Conservation (phyloP, 495 filamentous ascomycete species). For the Penicillium macrosclerotiorum region DNA sequence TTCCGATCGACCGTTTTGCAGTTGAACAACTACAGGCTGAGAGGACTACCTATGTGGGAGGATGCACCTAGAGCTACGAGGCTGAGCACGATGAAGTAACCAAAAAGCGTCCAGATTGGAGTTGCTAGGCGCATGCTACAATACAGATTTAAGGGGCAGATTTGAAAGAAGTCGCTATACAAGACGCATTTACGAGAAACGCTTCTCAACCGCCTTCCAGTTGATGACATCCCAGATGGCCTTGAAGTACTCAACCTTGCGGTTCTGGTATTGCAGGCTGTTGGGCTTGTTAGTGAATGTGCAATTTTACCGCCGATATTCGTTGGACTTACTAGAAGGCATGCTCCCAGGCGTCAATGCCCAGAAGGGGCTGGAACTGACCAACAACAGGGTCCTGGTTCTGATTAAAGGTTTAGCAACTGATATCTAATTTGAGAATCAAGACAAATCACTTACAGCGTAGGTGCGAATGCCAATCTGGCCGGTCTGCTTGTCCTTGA, state of each 20-base stretch:
- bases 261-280: conserved; percentile 94
- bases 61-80: no score
- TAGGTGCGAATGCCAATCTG: conserved; percentile 73
- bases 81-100: background rate
- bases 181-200: conserved; percentile 51
- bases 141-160: background rate
- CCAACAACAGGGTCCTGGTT: conserved; percentile 94
- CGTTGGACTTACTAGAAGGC: conserved; percentile 59
- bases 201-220: conserved; percentile 91
- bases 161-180: conserved; percentile 3
- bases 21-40: no score
- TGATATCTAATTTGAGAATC: no score
- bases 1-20: no score
- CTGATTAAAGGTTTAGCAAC: conserved; percentile 30
- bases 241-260: conserved; percentile 96
- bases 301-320: background rate
- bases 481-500: conserved; percentile 77
- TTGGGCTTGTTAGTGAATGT: conserved; percentile 42
- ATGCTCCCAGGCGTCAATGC: conserved; percentile 98
- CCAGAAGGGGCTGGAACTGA: conserved; percentile 80
- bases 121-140: conserved; percentile 15
- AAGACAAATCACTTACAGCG: conserved; percentile 57
- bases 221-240: conserved; percentile 98
- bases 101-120: background rate
- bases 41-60: no score